A percentile compares a stretch with the other conserved stretches of the same genome.
phyloP scores from a whole-genome alignment of 345 rosid species.

The Schrenkiella parvula region DNA sequence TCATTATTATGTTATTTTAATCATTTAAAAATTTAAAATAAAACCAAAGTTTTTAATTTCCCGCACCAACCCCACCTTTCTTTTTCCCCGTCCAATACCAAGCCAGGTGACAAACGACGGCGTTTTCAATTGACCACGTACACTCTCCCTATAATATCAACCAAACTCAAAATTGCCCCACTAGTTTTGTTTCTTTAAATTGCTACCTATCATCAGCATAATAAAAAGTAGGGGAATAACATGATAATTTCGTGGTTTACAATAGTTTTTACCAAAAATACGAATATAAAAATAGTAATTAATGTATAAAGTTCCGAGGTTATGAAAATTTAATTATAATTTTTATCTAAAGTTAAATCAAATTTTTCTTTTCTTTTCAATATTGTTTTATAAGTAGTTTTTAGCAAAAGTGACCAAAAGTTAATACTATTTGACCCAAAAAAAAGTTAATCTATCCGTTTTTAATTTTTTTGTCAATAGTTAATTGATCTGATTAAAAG shows the following conservation, averaged over 20 bases:
- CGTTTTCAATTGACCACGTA: slow-evolving; percentile 17
- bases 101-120: slow-evolving; percentile 22
- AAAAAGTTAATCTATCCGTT: too few relatives aligned
- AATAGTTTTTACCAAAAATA: not conserved
- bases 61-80: slow-evolving; percentile 25
- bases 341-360: not conserved
- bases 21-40: not conserved
- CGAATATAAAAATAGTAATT: not conserved
- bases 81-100: slow-evolving; percentile 17
- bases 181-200: not conserved
- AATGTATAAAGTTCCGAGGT: not conserved
- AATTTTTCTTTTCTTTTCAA: not conserved
- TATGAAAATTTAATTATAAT: not conserved
- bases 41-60: slow-evolving; percentile 1
- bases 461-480: too few relatives aligned
- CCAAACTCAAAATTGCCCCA: slow-evolving; percentile 3
- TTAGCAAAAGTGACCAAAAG: not conserved
- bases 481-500: not conserved
- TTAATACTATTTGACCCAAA: not conserved
- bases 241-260: not conserved
- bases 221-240: not conserved
- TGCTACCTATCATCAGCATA: not conserved
- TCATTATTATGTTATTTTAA: slow-evolving; percentile 43
- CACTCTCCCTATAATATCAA: not conserved
- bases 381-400: not conserved